phyloP scores from a whole-genome alignment of 2,329 filamentous ascomycete species.

The Diaporthe nobilis region DNA sequence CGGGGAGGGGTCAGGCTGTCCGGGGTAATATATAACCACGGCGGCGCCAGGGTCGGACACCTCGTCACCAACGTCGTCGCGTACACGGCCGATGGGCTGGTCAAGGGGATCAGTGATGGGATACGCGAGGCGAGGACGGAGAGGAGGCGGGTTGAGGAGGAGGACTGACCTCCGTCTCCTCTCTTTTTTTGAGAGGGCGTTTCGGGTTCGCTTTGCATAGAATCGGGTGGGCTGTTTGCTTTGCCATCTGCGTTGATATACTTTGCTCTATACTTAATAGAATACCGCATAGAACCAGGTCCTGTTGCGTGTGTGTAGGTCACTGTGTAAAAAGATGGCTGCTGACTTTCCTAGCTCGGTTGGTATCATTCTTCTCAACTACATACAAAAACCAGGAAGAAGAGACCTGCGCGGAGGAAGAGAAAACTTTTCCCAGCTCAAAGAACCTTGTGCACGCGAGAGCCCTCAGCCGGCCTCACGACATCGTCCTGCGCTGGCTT shows the following conservation, averaged over 20 bases:
- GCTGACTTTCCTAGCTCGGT: too few species aligned
- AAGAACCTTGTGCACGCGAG: too few species aligned
- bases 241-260: background rate
- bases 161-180: background rate
- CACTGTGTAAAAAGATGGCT: too few species aligned
- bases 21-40: slow-evolving; percentile 70
- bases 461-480: too few species aligned
- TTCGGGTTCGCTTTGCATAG: background rate
- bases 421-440: too few species aligned
- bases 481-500: too few species aligned
- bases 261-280: background rate
- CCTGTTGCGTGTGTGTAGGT: too few species aligned
- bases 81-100: slow-evolving; percentile 75
- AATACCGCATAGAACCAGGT: background rate
- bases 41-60: slow-evolving; percentile 75
- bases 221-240: background rate
- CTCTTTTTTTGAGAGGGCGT: background rate
- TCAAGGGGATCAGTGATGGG: slow-evolving; percentile 46
- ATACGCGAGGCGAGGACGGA: slow-evolving; percentile 72
- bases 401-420: too few species aligned
- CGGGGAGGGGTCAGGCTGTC: slow-evolving; percentile 66
- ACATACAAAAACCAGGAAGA: too few species aligned
- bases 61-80: slow-evolving; percentile 67
- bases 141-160: slow-evolving; percentile 23
- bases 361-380: too few species aligned